Evolutionary conservation across 768 basidiomycete genomes (phyloP).

Genomic region (Lactarius indigo): DNA sequence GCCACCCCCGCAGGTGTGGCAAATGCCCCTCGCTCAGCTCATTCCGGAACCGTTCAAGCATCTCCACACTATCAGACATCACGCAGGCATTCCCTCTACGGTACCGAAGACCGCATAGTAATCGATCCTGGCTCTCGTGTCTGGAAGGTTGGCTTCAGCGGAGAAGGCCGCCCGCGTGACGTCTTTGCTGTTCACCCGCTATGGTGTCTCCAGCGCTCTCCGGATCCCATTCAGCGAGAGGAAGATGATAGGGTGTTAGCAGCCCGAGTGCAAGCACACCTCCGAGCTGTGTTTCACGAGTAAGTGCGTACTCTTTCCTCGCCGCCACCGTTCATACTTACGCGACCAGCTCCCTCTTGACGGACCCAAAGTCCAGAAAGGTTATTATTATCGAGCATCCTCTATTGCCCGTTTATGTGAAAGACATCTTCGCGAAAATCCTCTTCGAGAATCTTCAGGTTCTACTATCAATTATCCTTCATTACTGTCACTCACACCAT

Average conservation of each 20-base stretch:
- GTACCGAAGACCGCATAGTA: constrained; percentile 92
- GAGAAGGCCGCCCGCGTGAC: constrained; percentile 86
- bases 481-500: background rate
- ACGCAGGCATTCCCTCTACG: constrained; percentile 89
- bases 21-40: constrained; percentile 24
- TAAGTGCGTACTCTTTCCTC: constrained; percentile 38
- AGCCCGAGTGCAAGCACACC: constrained; percentile 58
- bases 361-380: constrained; percentile 93
- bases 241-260: constrained; percentile 76
- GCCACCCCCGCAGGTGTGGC: constrained; percentile 42
- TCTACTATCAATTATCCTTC: constrained; percentile 16
- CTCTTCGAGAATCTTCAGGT: constrained; percentile 91
- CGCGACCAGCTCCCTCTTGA: constrained; percentile 71
- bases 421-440: constrained; percentile 80
- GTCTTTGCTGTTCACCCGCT: constrained; percentile 64
- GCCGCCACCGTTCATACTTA: constrained; percentile 26
- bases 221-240: constrained; percentile 51
- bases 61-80: constrained; percentile 86
- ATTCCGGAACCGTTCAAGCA: constrained; percentile 47
- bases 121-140: constrained; percentile 91
- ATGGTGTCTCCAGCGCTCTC: constrained; percentile 59
- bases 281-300: constrained; percentile 84
- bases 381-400: constrained; percentile 92
- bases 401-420: constrained; percentile 78
- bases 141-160: constrained; percentile 98